phyloP scores from a whole-genome alignment of 176 grass and related monocot species.

The Calamus simplicifolius region DNA sequence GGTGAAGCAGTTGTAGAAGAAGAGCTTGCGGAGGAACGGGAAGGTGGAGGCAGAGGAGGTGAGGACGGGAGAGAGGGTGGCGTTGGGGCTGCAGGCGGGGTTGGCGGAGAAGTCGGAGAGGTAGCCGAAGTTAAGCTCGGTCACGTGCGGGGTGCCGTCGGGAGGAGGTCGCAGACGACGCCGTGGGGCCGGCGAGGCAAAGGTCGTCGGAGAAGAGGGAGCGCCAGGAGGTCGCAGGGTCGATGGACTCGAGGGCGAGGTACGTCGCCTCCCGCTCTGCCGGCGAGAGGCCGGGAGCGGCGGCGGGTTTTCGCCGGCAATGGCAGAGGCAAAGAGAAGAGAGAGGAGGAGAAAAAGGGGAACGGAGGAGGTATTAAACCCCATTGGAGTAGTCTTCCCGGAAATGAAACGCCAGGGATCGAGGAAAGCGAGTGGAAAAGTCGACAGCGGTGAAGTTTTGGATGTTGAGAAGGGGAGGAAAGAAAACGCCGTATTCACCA shows the following conservation, averaged over 20 bases:
- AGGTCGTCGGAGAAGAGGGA: slow-evolving; percentile 23
- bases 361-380: no score
- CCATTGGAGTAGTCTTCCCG: no score
- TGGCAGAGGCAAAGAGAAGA: not conserved
- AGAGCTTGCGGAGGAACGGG: slow-evolving; percentile 32
- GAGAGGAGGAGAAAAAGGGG: slow-evolving; percentile 1
- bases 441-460: no score
- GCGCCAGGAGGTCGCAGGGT: slow-evolving; percentile 1
- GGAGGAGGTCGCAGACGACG: slow-evolving; percentile 38
- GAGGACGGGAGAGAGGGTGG: slow-evolving; percentile 12
- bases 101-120: slow-evolving; percentile 38
- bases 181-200: slow-evolving; percentile 47
- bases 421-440: no score
- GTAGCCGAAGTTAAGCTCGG: slow-evolving; percentile 40
- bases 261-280: slow-evolving; percentile 32
- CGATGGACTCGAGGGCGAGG: slow-evolving; percentile 28
- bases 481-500: no score
- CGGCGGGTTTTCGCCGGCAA: not conserved
- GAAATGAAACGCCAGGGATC: no score
- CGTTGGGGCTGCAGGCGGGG: slow-evolving; percentile 23
- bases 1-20: slow-evolving; percentile 44
- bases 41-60: slow-evolving; percentile 23
- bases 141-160: slow-evolving; percentile 9
- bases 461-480: no score
- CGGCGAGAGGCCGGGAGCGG: slow-evolving; percentile 16